Evolutionary conservation across 257 asterid species (phyloP).

Genomic region (Solanum gandarillasii): DNA sequence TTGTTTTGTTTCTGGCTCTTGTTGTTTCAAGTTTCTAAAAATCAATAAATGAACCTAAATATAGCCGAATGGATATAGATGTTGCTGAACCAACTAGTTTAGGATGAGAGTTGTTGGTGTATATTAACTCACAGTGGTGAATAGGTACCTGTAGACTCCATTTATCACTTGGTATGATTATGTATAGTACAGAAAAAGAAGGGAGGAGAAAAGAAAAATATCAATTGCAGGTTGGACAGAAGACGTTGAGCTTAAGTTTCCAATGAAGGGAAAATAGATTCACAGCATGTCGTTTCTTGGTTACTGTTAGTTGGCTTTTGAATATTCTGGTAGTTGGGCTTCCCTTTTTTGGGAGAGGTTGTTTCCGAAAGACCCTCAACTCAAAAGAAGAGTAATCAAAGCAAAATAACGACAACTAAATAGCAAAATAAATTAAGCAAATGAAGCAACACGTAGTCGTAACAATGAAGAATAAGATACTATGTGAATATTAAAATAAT

Average conservation of each 20-base stretch:
- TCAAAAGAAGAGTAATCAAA: not conserved
- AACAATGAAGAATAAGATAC: not conserved
- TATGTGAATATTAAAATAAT: not conserved
- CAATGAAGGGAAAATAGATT: not conserved
- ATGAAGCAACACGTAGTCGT: not conserved
- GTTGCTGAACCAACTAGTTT: not conserved
- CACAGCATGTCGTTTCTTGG: not conserved
- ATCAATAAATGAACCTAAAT: not conserved
- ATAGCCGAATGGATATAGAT: not conserved
- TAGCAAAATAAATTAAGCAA: not conserved
- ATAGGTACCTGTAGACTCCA: not conserved
- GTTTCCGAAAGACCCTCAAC: not conserved
- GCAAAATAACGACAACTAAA: not conserved
- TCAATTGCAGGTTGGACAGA: not conserved
- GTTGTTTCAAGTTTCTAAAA: not conserved
- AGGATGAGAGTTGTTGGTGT: not conserved
- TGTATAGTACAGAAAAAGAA: not conserved
- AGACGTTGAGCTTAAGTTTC: not conserved
- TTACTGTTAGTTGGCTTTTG: not conserved
- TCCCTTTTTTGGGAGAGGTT: not conserved
- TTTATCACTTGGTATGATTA: not conserved
- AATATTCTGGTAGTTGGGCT: not conserved
- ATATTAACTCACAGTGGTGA: not conserved
- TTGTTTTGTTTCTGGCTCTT: not conserved
- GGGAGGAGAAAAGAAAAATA: not conserved